Base-by-base conservation (phyloP, 139 green algal genomes). In the Gonium pectorale region DNA sequence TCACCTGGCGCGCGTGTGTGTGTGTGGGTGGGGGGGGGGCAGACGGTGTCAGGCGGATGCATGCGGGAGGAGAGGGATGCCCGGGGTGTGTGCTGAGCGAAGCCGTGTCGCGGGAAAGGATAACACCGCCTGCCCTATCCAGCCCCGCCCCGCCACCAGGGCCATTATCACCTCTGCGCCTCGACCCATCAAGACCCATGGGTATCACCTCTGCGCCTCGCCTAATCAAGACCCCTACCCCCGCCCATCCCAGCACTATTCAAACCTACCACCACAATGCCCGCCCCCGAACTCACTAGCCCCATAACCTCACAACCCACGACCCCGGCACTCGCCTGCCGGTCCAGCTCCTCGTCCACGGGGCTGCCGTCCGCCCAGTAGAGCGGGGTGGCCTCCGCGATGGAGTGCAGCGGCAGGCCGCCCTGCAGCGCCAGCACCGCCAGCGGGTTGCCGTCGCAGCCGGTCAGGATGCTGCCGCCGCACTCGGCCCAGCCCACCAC, bases 371-470 rank as follows among this genome's bases (percentile, higher is more conserved):
- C 80, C 38, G 31, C 74, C 51, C 94, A 83, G 79, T 95, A 95
- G 38, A 98, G 80, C 1, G 95, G 93, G 24, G 93, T 92, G 33
- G 91, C 83, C 26, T 78, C 87, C 67, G 88, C 84, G 69, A 99
- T 98, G 46, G 91, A 67, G 66, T 97, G 92, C 89, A 99, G 80
- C 3, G 89, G 89, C 9, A 97, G 67, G 38, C 87, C 85, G 74
- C 97, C 80, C 91, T 99, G 97, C 31, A 75, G 80, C 21, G 94
- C 94, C 56, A 98, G 83, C 71, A 98, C 91, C 19, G 95, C 95
- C 62, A 98, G 86, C 0, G 97, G 97, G 91, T 99, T 99, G 83
- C 97, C 96, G 59, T 99, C 93, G 13, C 96, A 94, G 77, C 97
- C 87, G 19, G 95, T 99, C 79, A 99, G 91, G 81, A 99, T 95